Conservation (phyloP, 306 rosid species). For the Ochetophila trinervis region DNA sequence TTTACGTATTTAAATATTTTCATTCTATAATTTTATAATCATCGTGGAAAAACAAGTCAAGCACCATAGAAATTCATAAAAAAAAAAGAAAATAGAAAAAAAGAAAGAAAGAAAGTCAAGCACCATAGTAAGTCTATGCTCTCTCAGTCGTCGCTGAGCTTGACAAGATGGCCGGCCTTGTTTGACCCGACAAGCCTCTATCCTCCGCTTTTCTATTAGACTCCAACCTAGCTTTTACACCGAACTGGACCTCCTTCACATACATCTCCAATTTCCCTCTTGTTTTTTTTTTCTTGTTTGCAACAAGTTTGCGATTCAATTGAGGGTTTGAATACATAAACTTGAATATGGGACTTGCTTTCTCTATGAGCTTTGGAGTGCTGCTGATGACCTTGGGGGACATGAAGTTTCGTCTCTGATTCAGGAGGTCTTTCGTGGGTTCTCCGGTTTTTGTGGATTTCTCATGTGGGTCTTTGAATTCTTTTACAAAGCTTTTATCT, state of each 20-base stretch:
- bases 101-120: too few species aligned
- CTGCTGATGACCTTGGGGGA: background rate
- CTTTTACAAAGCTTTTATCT: background rate
- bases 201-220: background rate
- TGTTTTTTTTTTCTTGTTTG: too few species aligned
- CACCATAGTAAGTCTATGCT: background rate
- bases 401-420: slow-evolving; percentile 8
- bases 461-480: slow-evolving; percentile 30
- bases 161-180: slow-evolving; percentile 36
- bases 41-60: slow-evolving; percentile 8
- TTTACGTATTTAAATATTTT: background rate
- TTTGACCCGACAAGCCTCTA: slow-evolving; percentile 27
- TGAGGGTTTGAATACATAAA: slow-evolving; percentile 4
- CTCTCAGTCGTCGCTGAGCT: slow-evolving; percentile 35
- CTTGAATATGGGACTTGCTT: slow-evolving; percentile 3
- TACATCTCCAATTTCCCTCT: background rate
- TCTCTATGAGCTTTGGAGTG: slow-evolving; percentile 18
- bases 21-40: background rate
- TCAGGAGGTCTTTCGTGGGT: slow-evolving; percentile 16
- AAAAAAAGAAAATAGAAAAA: too few species aligned
- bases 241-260: slow-evolving; percentile 20
- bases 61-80: too few species aligned
- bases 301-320: background rate
- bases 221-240: slow-evolving; percentile 2
- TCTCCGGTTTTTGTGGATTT: slow-evolving; percentile 9